Evolutionary conservation across 2,329 filamentous ascomycete species (phyloP).

Genomic region (Sporothrix variecibatus): DNA sequence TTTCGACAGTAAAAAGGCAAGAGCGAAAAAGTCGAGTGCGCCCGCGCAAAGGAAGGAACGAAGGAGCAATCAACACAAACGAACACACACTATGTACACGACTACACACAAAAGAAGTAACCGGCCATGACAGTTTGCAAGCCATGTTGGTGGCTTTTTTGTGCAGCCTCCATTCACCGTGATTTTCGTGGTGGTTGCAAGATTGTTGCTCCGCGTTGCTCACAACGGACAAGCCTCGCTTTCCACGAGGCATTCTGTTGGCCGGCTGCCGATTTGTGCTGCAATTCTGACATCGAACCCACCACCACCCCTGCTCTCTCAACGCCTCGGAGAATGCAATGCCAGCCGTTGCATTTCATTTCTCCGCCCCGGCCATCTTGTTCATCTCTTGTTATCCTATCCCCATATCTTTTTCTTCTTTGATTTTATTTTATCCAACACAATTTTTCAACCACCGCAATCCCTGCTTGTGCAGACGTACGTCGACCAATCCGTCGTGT

Average conservation of each 20-base stretch:
- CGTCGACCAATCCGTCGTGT: not conserved
- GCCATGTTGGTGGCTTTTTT: not conserved
- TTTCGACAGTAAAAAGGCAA: not conserved
- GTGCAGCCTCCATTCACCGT: not conserved
- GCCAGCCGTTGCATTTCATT: not conserved
- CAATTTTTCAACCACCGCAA: not conserved
- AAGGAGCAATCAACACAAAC: not conserved
- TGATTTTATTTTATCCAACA: not conserved
- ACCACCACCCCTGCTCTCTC: not conserved
- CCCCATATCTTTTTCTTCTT: not conserved
- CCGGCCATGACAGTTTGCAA: not conserved
- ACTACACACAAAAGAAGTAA: not conserved
- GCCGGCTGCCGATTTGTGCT: not conserved
- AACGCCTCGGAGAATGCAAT: not conserved
- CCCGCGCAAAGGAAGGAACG: not conserved
- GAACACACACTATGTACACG: not conserved
- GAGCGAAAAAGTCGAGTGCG: not conserved
- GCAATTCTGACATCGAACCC: not conserved
- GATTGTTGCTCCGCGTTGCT: not conserved
- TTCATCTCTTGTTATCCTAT: not conserved
- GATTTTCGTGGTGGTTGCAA: not conserved
- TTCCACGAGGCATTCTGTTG: not conserved
- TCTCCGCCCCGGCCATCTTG: not conserved
- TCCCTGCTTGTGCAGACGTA: not conserved
- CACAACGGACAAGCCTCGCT: not conserved